Evolutionary conservation across 208 protist species (phyloP).

Genomic region (Herpetomonas tarakana): DNA sequence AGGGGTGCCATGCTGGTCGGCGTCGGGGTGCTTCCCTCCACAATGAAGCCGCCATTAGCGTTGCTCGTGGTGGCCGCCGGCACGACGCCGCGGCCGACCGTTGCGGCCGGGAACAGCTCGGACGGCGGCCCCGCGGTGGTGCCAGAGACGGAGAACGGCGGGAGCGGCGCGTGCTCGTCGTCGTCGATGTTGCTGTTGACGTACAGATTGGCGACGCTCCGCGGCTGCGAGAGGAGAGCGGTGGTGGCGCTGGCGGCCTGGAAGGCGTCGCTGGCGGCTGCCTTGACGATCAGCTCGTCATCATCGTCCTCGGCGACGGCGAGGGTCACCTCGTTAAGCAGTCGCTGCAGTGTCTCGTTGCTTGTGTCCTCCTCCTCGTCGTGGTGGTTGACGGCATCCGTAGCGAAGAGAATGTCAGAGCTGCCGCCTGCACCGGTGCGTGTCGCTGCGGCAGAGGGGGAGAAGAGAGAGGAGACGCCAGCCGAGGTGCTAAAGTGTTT

Average conservation of each 20-base stretch:
- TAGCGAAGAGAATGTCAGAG: slow-evolving; percentile 21
- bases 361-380: slow-evolving; percentile 27
- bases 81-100: slow-evolving; percentile 1
- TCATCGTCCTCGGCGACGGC: slow-evolving; percentile 27
- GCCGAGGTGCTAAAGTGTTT: slow-evolving; percentile 1
- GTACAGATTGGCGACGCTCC: neutral
- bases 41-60: slow-evolving; percentile 33
- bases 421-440: neutral
- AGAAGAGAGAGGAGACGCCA: neutral
- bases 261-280: slow-evolving; percentile 20
- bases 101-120: neutral
- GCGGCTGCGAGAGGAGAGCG: neutral
- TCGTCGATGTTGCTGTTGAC: neutral
- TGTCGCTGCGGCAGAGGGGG: neutral
- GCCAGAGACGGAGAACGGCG: neutral
- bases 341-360: slow-evolving; percentile 33
- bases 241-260: too few species aligned
- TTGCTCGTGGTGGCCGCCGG: neutral
- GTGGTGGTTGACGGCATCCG: slow-evolving; percentile 5
- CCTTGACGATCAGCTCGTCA: too few species aligned
- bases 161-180: neutral
- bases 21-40: slow-evolving; percentile 36
- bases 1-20: slow-evolving; percentile 15
- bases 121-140: neutral
- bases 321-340: slow-evolving; percentile 44